Percentiles rank a stretch among this genome's conserved stretches.
phyloP scores from a whole-genome alignment of 164 flowering plant species.

The Dillenia turbinata region DNA sequence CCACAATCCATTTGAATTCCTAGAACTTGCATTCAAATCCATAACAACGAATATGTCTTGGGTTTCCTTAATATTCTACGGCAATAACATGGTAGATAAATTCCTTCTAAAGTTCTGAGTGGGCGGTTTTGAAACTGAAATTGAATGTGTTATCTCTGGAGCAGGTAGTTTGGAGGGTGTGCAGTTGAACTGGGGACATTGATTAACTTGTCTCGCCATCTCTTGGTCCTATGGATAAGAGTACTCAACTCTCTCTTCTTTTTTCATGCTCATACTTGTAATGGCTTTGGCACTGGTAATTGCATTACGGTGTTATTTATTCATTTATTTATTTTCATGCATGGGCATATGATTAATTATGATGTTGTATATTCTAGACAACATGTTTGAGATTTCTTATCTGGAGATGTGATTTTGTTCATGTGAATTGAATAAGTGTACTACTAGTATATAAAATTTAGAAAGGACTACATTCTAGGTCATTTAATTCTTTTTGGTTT shows the following conservation, averaged over 20 bases:
- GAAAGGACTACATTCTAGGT: too few species aligned
- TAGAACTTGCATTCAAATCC: too few species aligned
- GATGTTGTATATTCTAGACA: too few species aligned
- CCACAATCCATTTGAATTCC: background rate
- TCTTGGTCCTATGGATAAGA: conserved; percentile 32
- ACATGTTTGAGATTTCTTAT: too few species aligned
- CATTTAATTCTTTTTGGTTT: too few species aligned
- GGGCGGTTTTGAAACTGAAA: background rate
- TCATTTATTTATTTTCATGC: background rate
- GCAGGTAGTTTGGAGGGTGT: conserved; percentile 11
- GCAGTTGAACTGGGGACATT: conserved; percentile 1
- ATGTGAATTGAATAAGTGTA: too few species aligned
- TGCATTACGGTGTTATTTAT: background rate
- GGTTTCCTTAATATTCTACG: background rate
- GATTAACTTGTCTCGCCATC: conserved; percentile 3
- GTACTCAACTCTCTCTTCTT: conserved; percentile 19
- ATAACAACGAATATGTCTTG: background rate
- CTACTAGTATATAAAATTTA: too few species aligned
- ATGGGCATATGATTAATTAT: background rate
- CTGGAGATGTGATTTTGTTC: too few species aligned
- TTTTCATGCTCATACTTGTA: background rate
- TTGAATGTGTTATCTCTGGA: conserved; percentile 1
- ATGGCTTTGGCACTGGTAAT: background rate
- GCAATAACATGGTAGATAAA: background rate
- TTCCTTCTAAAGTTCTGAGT: background rate